Conservation (phyloP, 2,329 filamentous ascomycete genomes). For the Phialophora tarda region DNA sequence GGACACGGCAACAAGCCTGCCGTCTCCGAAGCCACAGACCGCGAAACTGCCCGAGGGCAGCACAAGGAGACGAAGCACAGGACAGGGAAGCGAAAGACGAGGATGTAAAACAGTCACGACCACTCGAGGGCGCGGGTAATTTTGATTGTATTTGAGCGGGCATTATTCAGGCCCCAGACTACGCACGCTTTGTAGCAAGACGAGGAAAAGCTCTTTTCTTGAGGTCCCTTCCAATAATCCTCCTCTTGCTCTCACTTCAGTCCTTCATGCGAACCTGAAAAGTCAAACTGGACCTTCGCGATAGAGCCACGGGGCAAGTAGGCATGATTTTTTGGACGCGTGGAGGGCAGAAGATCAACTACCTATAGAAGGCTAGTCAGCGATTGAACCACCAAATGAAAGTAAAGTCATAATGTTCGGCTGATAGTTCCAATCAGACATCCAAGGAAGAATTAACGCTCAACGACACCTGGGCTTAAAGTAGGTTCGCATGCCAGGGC, state of each 20-base stretch:
- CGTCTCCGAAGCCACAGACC: neutral
- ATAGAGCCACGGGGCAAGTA: neutral
- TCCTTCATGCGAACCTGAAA: neutral
- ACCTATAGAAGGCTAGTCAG: slow-evolving; percentile 24
- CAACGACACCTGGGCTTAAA: slow-evolving; percentile 53
- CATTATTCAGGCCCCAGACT: neutral
- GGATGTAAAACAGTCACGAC: slow-evolving; percentile 5
- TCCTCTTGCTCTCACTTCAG: neutral
- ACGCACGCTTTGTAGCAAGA: neutral
- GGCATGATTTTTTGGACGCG: neutral
- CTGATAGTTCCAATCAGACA: slow-evolving; percentile 52
- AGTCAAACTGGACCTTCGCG: neutral
- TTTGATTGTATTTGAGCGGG: slow-evolving; percentile 1
- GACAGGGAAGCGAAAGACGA: neutral
- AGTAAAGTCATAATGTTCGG: slow-evolving; percentile 1
- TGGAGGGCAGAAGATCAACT: slow-evolving; percentile 10
- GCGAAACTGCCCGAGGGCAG: neutral
- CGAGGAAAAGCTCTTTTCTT: neutral
- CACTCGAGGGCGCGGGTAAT: neutral
- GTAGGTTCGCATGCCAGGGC: slow-evolving; percentile 56
- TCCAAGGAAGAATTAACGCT: slow-evolving; percentile 59
- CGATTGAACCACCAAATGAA: neutral
- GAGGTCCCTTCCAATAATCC: neutral
- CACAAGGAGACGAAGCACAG: neutral
- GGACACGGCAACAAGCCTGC: neutral